Conservation (phyloP, 2,329 filamentous ascomycete species). For the Coccinonectria pachysandricola region DNA sequence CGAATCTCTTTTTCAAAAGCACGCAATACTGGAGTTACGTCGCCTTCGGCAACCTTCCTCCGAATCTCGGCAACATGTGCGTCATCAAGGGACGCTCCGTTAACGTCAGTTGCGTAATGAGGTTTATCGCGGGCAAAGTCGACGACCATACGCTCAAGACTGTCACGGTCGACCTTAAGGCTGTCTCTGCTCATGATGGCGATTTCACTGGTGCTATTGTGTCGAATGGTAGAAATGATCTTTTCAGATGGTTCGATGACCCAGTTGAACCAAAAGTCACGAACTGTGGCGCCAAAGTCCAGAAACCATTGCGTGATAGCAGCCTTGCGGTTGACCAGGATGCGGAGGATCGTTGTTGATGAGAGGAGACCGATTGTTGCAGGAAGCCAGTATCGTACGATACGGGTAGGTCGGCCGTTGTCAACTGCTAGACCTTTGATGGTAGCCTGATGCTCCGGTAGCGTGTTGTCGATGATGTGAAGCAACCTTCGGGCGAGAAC, state of each 20-base stretch:
- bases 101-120: conserved; percentile 39
- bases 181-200: conserved; percentile 94
- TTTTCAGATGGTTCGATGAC: conserved; percentile 76
- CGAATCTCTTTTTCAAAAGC: conserved; percentile 87
- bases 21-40: conserved; percentile 80
- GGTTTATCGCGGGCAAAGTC: conserved; percentile 87
- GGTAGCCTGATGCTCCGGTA: conserved; percentile 55
- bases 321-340: conserved; percentile 63
- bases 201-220: conserved; percentile 86
- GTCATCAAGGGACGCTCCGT: conserved; percentile 45
- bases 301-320: conserved; percentile 72
- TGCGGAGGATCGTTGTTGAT: conserved; percentile 73
- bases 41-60: conserved; percentile 75
- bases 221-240: conserved; percentile 82
- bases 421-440: conserved; percentile 46
- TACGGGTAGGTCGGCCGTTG: conserved; percentile 63
- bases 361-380: conserved; percentile 62
- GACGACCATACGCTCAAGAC: conserved; percentile 93
- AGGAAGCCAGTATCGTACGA: conserved; percentile 86
- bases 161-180: conserved; percentile 79
- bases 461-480: conserved; percentile 54
- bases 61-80: conserved; percentile 64
- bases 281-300: conserved; percentile 65
- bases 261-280: conserved; percentile 96
- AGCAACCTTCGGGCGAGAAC: conserved; percentile 58